Percentiles rank a stretch among this genome's conserved stretches.
phyloP scores from a whole-genome alignment of 2,329 filamentous ascomycete species.

The Talaromyces sp. region DNA sequence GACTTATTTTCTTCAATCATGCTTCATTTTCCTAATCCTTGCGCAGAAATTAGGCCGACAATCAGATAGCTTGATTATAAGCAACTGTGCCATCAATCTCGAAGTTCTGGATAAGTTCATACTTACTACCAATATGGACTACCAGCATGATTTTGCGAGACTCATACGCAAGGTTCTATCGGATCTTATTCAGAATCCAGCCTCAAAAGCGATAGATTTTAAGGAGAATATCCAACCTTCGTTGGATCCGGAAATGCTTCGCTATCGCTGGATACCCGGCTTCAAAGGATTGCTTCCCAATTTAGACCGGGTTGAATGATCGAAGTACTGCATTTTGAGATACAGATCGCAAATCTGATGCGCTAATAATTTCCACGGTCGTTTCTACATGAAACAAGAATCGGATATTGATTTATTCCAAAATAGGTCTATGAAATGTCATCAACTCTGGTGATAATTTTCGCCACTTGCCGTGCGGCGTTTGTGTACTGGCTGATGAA shows the following conservation, averaged over 20 bases:
- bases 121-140: slow-evolving; percentile 3
- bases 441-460: background rate
- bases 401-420: background rate
- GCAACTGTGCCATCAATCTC: slow-evolving; percentile 4
- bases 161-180: slow-evolving; percentile 1
- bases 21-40: slow-evolving; percentile 2
- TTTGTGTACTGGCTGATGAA: background rate
- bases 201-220: background rate
- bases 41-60: background rate
- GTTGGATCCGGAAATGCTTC: slow-evolving; percentile 4
- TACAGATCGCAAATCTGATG: too few relatives aligned
- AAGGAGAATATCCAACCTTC: background rate
- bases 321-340: background rate
- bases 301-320: background rate
- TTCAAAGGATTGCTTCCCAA: background rate
- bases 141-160: slow-evolving; percentile 6
- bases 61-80: slow-evolving; percentile 1
- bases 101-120: slow-evolving; percentile 5
- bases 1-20: slow-evolving; percentile 1
- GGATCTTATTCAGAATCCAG: background rate
- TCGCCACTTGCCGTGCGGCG: background rate
- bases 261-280: slow-evolving; percentile 3
- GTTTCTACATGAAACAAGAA: background rate
- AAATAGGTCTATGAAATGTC: background rate
- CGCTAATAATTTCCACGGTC: background rate